Evolutionary conservation across 1,284 basidiomycete species (phyloP).

Genomic region (Ustilago xerochloae): DNA sequence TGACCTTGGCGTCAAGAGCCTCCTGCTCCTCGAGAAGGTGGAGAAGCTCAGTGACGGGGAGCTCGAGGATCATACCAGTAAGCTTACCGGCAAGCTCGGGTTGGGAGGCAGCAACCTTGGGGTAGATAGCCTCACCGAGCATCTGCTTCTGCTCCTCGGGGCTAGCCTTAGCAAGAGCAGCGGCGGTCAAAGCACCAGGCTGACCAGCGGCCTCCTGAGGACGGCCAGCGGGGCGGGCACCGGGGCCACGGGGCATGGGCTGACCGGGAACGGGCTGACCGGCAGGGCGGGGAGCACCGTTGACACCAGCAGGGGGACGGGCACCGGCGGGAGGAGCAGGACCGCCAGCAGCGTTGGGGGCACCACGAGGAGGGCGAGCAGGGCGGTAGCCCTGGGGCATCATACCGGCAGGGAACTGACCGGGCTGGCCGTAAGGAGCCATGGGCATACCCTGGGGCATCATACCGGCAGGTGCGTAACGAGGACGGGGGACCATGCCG

Average conservation of each 20-base stretch:
- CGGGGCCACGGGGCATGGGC: slow-evolving; percentile 45
- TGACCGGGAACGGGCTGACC: slow-evolving; percentile 53
- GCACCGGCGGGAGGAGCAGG: slow-evolving; percentile 51
- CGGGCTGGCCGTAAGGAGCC: slow-evolving; percentile 64
- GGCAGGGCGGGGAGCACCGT: slow-evolving; percentile 56
- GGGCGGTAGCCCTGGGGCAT: slow-evolving; percentile 66
- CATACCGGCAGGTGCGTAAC: slow-evolving; percentile 67
- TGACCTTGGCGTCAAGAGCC: slow-evolving; percentile 66
- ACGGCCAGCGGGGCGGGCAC: slow-evolving; percentile 40
- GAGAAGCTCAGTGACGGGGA: slow-evolving; percentile 66
- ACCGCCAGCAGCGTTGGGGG: slow-evolving; percentile 52
- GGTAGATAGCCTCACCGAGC: slow-evolving; percentile 68
- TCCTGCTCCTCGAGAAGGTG: slow-evolving; percentile 67
- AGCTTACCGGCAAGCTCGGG: slow-evolving; percentile 67
- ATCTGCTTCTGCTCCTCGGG: slow-evolving; percentile 69
- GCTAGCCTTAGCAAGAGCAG: slow-evolving; percentile 66
- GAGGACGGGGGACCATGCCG: slow-evolving; percentile 64
- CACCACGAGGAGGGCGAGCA: slow-evolving; percentile 61
- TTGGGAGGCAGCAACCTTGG: slow-evolving; percentile 65
- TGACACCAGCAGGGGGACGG: slow-evolving; percentile 53
- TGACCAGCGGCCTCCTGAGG: slow-evolving; percentile 43
- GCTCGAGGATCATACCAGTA: slow-evolving; percentile 68
- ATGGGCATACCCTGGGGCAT: slow-evolving; percentile 67
- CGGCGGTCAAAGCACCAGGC: slow-evolving; percentile 62
- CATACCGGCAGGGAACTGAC: slow-evolving; percentile 65